These are phyloP conservation scores for Chondrostereum purpureum DNA, from an alignment of 1,284 basidiomycete genomes.

Conservation along the genomic window DNA sequence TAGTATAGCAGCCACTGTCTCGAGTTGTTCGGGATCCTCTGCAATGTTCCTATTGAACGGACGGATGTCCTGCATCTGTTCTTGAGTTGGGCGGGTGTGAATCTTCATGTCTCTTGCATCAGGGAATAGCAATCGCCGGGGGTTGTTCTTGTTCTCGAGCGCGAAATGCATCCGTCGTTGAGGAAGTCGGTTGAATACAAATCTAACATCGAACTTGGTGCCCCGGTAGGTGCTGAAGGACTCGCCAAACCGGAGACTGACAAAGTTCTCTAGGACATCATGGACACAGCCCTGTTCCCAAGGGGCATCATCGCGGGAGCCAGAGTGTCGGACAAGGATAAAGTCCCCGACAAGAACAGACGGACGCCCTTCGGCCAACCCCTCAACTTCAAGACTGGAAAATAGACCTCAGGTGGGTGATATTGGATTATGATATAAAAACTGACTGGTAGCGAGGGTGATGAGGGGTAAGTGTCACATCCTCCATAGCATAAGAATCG, in stretches of 20 bases:
- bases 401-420: background rate
- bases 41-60: constrained; percentile 31
- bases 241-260: constrained; percentile 37
- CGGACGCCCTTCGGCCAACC: constrained; percentile 43
- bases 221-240: constrained; percentile 36
- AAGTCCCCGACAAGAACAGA: constrained; percentile 46
- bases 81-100: constrained; percentile 12
- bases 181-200: constrained; percentile 41
- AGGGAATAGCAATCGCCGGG: constrained; percentile 41
- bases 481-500: constrained; percentile 34
- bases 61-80: constrained; percentile 21
- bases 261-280: constrained; percentile 27
- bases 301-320: constrained; percentile 19
- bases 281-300: constrained; percentile 51
- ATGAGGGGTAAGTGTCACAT: constrained; percentile 26
- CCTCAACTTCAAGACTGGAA: constrained; percentile 42
- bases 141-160: constrained; percentile 26
- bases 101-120: constrained; percentile 21
- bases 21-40: constrained; percentile 37
- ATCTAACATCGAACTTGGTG: constrained; percentile 41
- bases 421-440: background rate
- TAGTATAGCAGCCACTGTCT: constrained; percentile 41
- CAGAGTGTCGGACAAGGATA: constrained; percentile 33
- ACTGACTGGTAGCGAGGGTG: constrained; percentile 34
- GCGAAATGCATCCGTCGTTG: constrained; percentile 48